Conservation (phyloP, 176 grass and related monocot genomes). For the Typha latifolia region DNA sequence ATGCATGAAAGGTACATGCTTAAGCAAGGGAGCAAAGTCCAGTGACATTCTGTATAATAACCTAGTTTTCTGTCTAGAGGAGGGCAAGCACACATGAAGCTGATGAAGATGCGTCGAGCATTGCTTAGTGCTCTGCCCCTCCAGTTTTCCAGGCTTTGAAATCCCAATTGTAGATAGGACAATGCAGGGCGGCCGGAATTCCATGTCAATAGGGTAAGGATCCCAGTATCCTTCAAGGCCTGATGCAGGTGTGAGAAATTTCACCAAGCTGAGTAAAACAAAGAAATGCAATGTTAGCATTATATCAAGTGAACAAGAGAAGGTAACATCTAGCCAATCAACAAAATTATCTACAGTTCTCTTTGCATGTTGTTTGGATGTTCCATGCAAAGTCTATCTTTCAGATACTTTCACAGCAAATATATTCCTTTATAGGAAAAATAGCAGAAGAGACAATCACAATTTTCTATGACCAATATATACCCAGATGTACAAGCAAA, state of each 20-base stretch:
- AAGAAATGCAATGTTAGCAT: background rate
- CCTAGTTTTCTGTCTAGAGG: conserved; percentile 84
- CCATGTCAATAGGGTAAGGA: conserved; percentile 97
- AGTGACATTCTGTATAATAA: conserved; percentile 86
- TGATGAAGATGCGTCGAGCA: conserved; percentile 90
- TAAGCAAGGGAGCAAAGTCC: conserved; percentile 90
- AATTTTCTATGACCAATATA: background rate
- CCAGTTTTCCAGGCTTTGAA: conserved; percentile 85
- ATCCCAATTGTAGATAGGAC: conserved; percentile 94
- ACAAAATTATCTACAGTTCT: too few species aligned
- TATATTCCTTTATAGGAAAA: background rate
- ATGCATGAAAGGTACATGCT: conserved; percentile 73
- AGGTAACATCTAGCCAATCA: too few species aligned
- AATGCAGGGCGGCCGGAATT: conserved; percentile 88
- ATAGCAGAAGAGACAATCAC: background rate
- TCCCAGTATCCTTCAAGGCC: conserved; percentile 95
- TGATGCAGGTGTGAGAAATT: conserved; percentile 85
- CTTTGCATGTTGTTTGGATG: too few species aligned
- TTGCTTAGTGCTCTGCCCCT: conserved; percentile 73
- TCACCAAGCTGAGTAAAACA: conserved; percentile 53
- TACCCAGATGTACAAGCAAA: background rate
- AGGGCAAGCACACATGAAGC: conserved; percentile 86
- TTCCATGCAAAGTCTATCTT: too few species aligned
- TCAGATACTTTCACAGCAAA: too few species aligned
- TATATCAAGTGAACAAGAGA: background rate